Conservation (phyloP, 2,329 filamentous ascomycete species). For the Sphaerulina vaccinii region DNA sequence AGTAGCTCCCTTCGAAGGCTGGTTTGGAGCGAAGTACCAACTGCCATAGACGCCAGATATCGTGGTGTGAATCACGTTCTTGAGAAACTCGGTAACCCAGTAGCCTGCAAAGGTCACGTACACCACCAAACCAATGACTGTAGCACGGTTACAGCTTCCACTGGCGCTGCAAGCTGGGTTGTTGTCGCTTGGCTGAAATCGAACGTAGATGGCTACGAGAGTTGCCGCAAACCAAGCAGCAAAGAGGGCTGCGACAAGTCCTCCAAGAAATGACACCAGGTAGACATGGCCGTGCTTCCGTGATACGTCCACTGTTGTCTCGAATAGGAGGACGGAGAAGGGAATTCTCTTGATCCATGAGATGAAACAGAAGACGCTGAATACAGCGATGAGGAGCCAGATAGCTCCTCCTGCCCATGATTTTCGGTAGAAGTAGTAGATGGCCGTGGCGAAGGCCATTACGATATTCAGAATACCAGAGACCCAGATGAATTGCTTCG, state of each 20-base stretch:
- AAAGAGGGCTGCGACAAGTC: slow-evolving; percentile 71
- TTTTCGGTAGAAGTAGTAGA: slow-evolving; percentile 75
- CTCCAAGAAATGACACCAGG: slow-evolving; percentile 78
- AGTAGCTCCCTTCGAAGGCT: slow-evolving; percentile 74
- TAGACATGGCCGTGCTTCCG: slow-evolving; percentile 84
- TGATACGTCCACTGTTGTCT: slow-evolving; percentile 80
- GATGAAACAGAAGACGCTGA: slow-evolving; percentile 79
- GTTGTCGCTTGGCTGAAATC: slow-evolving; percentile 67
- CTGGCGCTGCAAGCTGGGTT: slow-evolving; percentile 53
- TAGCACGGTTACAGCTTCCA: slow-evolving; percentile 66
- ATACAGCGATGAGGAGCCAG: slow-evolving; percentile 77
- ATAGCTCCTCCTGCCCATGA: slow-evolving; percentile 86
- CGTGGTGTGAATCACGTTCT: slow-evolving; percentile 87
- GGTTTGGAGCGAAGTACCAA: slow-evolving; percentile 79
- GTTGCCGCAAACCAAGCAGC: slow-evolving; percentile 85
- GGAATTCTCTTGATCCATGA: slow-evolving; percentile 89
- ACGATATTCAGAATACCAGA: slow-evolving; percentile 86
- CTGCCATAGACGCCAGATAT: slow-evolving; percentile 86
- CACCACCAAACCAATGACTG: slow-evolving; percentile 78
- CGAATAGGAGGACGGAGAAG: slow-evolving; percentile 86
- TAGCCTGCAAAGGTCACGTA: slow-evolving; percentile 91
- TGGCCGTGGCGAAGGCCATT: slow-evolving; percentile 78
- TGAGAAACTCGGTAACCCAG: slow-evolving; percentile 91
- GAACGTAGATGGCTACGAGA: slow-evolving; percentile 80
- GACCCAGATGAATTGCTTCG: slow-evolving; percentile 89